Evolutionary conservation across 2,329 filamentous ascomycete genomes (phyloP).

Genomic region (Zalaria obscura): DNA sequence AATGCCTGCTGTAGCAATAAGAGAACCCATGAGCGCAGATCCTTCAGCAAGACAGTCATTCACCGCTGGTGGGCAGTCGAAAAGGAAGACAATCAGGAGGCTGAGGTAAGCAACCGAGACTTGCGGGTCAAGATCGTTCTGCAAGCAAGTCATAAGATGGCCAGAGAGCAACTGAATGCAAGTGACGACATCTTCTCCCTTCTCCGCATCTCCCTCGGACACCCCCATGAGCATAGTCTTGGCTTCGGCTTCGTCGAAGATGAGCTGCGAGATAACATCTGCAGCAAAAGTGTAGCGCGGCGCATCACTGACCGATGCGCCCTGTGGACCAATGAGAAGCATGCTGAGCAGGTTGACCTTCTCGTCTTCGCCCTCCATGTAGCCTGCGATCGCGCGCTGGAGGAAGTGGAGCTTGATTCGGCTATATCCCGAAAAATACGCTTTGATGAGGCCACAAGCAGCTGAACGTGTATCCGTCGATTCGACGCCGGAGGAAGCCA

Average conservation of each 20-base stretch:
- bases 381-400: slow-evolving; percentile 75
- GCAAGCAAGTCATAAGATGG: slow-evolving; percentile 69
- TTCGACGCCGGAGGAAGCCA: slow-evolving; percentile 51
- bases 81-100: slow-evolving; percentile 78
- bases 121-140: slow-evolving; percentile 62
- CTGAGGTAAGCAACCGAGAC: slow-evolving; percentile 77
- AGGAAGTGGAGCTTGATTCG: slow-evolving; percentile 78
- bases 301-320: slow-evolving; percentile 55
- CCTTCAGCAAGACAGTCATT: slow-evolving; percentile 89
- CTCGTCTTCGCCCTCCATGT: slow-evolving; percentile 62
- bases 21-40: slow-evolving; percentile 60
- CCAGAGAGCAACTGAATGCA: slow-evolving; percentile 79
- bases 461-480: slow-evolving; percentile 71
- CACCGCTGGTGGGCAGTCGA: slow-evolving; percentile 79
- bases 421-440: slow-evolving; percentile 73
- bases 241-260: slow-evolving; percentile 65
- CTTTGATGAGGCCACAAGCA: slow-evolving; percentile 80
- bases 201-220: slow-evolving; percentile 76
- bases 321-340: slow-evolving; percentile 53
- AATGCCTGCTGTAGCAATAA: slow-evolving; percentile 37
- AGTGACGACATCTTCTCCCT: slow-evolving; percentile 87
- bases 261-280: slow-evolving; percentile 70
- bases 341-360: slow-evolving; percentile 72
- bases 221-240: slow-evolving; percentile 71
- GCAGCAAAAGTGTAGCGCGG: slow-evolving; percentile 86